Conservation (phyloP, 768 basidiomycete genomes). For the Obba rivulosa region DNA sequence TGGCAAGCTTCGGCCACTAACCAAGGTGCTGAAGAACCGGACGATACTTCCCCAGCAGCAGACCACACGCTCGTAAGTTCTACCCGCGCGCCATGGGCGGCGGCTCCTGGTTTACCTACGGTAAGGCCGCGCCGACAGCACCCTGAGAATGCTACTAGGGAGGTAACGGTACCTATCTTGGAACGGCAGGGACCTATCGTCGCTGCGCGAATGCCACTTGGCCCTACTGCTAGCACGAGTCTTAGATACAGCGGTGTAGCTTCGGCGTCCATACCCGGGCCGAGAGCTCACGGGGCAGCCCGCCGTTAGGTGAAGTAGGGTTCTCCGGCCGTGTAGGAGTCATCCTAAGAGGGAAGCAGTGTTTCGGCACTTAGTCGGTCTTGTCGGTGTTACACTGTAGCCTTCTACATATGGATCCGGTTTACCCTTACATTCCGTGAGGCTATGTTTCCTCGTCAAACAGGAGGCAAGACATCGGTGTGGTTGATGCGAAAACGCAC, state of each 20-base stretch:
- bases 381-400: no score
- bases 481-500: no score
- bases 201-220: constrained; percentile 15
- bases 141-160: neutral
- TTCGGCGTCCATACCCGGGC: no score
- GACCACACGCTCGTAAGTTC: constrained; percentile 5
- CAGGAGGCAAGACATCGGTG: no score
- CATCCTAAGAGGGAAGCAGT: no score
- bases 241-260: constrained; percentile 5
- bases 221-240: constrained; percentile 18
- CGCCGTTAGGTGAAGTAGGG: no score
- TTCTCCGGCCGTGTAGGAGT: no score
- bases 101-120: constrained; percentile 1
- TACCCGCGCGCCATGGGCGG: constrained; percentile 17
- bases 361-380: no score
- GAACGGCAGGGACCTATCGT: constrained; percentile 7
- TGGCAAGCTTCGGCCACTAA: constrained; percentile 39
- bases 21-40: neutral
- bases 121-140: neutral
- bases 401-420: no score
- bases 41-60: neutral
- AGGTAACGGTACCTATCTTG: neutral
- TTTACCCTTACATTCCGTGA: no score
- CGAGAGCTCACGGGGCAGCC: no score
- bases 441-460: no score